Percentiles rank a stretch among this genome's conserved stretches.
Conservation (phyloP, 2,329 filamentous ascomycete genomes). For the Aspergillus sp. region DNA sequence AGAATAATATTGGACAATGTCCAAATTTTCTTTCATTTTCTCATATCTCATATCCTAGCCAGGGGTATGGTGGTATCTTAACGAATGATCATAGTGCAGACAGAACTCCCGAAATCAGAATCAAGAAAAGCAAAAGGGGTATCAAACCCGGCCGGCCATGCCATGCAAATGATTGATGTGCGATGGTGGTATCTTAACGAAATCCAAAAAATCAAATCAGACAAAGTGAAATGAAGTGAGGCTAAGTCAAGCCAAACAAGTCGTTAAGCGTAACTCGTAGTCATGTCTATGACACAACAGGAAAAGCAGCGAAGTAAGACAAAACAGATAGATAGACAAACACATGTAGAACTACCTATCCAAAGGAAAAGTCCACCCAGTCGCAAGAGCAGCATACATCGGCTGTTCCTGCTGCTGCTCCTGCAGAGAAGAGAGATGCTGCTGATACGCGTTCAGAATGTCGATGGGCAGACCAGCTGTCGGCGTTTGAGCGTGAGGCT, state of each 20-base stretch:
- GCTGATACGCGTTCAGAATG: slow-evolving; percentile 19
- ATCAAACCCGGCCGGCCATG: background rate
- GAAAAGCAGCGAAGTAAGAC: background rate
- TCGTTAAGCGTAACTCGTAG: background rate
- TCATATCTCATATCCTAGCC: too few species aligned
- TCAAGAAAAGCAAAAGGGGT: background rate
- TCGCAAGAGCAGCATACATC: slow-evolving; percentile 8
- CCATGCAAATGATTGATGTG: background rate
- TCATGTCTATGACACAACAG: background rate
- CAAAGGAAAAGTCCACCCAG: slow-evolving; percentile 15
- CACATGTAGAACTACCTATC: slow-evolving; percentile 1
- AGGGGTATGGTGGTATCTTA: too few species aligned
- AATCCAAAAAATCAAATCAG: background rate
- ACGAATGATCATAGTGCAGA: too few species aligned
- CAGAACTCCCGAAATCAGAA: background rate
- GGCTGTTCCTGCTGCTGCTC: background rate
- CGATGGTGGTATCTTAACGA: background rate
- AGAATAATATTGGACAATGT: too few species aligned
- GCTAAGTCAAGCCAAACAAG: background rate
- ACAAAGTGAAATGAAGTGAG: background rate
- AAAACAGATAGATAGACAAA: background rate
- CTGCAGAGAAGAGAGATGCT: slow-evolving; percentile 8
- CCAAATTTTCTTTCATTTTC: too few species aligned
- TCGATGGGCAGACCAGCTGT: slow-evolving; percentile 14
- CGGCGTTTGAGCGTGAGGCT: slow-evolving; percentile 5